Base-by-base conservation (phyloP, 768 basidiomycete genomes). In the Plicaturopsis crispa region DNA sequence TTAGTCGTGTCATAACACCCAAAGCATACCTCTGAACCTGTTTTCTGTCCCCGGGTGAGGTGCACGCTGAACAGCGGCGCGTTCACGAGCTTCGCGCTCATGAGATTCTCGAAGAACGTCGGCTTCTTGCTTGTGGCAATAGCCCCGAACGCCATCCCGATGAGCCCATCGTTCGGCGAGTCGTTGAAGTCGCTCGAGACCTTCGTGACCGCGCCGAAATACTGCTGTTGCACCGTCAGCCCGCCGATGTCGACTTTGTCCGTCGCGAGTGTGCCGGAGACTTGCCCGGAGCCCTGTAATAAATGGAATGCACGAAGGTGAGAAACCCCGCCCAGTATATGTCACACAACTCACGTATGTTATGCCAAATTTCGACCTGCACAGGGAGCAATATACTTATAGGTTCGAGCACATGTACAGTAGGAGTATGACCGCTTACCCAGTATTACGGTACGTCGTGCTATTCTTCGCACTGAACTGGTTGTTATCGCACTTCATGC, bases 21-120 rank as follows among this genome's bases (percentile, higher is more conserved):
- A 53, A 47, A 5, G 45, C 41, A 49, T 36, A n/a, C 32, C 11
- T 13, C 20, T 35, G 3, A 38, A n/a, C n/a, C 26, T 10, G 18
- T 5, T 31, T 20, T 28, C 43, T 61, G 33, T 8, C 45, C 44
- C 6, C 74, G 55, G n/a, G 71, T 59, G 22, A 82, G 50, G 46
- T 80, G 69, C n/a, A 83, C 66, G 11, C 73, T 71, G 51, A 84
- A 84, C 4, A 75, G 48, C 10, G 73, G 69, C 0, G 62, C 55
- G 4, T 55, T 49, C 18, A 81, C 40, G 44, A 59, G 57, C 33
- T 57, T 55, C 45, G 56, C 45, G 11, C 50, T 45, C 13, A 83
- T 67, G 26, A 84, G 52, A 44, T 73, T 80, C 55, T 84, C 83
- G 44, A 82, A 78, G 47, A 81, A 73, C 0, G 81, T 82, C 6